Percentiles rank a stretch among this genome's conserved stretches.
phyloP scores from a whole-genome alignment of 2,329 filamentous ascomycete genomes.

The Blastomyces silverae region DNA sequence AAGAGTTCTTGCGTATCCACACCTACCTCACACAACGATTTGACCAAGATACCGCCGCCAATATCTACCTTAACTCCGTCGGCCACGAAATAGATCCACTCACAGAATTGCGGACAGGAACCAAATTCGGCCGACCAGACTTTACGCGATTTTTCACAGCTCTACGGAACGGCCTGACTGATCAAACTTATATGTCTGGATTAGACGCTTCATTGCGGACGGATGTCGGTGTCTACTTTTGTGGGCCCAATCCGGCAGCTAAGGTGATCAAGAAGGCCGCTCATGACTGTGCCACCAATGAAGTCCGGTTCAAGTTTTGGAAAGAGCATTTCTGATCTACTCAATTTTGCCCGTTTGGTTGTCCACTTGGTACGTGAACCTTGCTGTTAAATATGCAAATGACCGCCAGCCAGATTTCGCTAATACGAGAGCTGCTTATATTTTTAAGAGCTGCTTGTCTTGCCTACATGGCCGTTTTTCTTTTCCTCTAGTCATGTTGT shows the following conservation, averaged over 20 bases:
- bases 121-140: constrained; percentile 91
- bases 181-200: constrained; percentile 77
- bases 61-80: constrained; percentile 94
- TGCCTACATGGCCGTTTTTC: neutral
- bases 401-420: neutral
- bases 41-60: constrained; percentile 85
- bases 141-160: constrained; percentile 71
- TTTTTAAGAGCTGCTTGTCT: neutral
- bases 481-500: neutral
- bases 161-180: constrained; percentile 81
- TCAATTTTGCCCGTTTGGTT: neutral
- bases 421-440: neutral
- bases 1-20: constrained; percentile 92
- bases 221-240: constrained; percentile 96
- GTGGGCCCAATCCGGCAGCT: constrained; percentile 74
- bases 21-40: constrained; percentile 94
- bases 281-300: constrained; percentile 61
- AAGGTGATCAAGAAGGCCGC: constrained; percentile 79
- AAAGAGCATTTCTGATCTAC: constrained; percentile 68
- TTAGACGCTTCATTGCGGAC: constrained; percentile 69
- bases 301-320: constrained; percentile 96
- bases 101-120: constrained; percentile 81
- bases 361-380: neutral
- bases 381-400: neutral
- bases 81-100: constrained; percentile 82